A percentile compares a stretch with the other conserved stretches of the same genome.
phyloP scores from a whole-genome alignment of 2,329 filamentous ascomycete genomes.

The Chalaropsis thielavioides region DNA sequence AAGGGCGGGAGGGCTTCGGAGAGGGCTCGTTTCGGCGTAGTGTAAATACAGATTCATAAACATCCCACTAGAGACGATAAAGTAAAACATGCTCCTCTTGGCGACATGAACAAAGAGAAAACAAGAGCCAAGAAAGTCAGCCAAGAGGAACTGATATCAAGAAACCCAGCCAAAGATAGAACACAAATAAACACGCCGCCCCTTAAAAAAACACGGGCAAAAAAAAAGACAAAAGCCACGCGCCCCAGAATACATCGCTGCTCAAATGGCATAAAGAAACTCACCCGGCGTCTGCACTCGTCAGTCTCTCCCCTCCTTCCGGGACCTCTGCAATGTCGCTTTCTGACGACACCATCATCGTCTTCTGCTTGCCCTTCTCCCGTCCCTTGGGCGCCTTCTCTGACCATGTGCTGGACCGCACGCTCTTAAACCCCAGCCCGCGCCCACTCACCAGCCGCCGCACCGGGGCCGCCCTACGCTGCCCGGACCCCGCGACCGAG shows the following conservation, averaged over 20 bases:
- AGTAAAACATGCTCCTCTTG: conserved; percentile 11
- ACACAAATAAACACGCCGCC: no score
- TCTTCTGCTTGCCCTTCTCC: conserved; percentile 4
- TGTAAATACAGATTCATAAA: background rate
- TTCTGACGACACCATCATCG: background rate
- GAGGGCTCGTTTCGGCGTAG: background rate
- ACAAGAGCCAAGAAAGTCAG: background rate
- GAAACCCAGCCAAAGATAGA: background rate
- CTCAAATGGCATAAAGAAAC: conserved; percentile 8
- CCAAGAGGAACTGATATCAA: conserved; percentile 14
- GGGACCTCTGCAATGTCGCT: background rate
- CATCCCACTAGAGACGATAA: background rate
- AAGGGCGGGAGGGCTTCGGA: background rate
- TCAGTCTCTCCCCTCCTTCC: background rate
- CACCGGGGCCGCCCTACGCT: conserved; percentile 2
- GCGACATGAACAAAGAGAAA: background rate
- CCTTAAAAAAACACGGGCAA: background rate
- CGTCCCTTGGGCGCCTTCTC: background rate
- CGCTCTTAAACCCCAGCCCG: background rate
- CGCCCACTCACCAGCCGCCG: conserved; percentile 10
- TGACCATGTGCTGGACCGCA: background rate
- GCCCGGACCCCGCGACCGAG: background rate
- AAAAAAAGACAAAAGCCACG: conserved; percentile 14
- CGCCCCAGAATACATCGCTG: background rate
- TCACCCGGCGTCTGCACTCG: conserved; percentile 2